These are phyloP conservation scores for Gynandropsis gynandra DNA, from an alignment of 345 rosid genomes.

Conservation along the genomic window DNA sequence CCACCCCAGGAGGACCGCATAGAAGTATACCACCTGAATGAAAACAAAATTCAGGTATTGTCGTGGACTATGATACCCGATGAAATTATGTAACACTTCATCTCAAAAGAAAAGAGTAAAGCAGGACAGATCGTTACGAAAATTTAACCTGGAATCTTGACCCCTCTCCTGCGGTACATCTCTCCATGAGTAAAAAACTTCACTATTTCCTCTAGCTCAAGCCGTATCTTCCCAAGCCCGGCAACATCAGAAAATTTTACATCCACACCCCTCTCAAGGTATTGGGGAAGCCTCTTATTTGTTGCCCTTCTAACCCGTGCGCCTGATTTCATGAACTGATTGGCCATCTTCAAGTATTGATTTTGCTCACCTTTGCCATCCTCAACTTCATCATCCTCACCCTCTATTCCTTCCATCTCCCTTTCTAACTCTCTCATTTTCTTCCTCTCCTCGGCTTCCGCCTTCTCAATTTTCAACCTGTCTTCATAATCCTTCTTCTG, in stretches of 20 bases:
- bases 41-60: conserved; percentile 18
- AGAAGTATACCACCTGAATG: conserved; percentile 85
- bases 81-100: background rate
- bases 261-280: conserved; percentile 79
- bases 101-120: background rate
- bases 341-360: conserved; percentile 73
- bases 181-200: conserved; percentile 96
- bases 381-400: conserved; percentile 47
- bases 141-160: conserved; percentile 73
- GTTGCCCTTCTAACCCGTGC: conserved; percentile 74
- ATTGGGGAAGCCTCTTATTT: conserved; percentile 67
- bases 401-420: conserved; percentile 64
- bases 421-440: conserved; percentile 79
- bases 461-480: conserved; percentile 86
- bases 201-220: conserved; percentile 92
- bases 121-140: background rate
- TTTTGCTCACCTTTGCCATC: conserved; percentile 58
- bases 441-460: conserved; percentile 86
- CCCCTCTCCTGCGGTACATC: conserved; percentile 90
- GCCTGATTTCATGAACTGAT: conserved; percentile 93
- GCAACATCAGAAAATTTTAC: conserved; percentile 91
- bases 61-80: background rate
- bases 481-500: conserved; percentile 93
- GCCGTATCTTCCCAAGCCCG: conserved; percentile 89
- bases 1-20: conserved; percentile 95